Conservation (phyloP, 2,329 filamentous ascomycete genomes). For the Alternaria burnsii region DNA sequence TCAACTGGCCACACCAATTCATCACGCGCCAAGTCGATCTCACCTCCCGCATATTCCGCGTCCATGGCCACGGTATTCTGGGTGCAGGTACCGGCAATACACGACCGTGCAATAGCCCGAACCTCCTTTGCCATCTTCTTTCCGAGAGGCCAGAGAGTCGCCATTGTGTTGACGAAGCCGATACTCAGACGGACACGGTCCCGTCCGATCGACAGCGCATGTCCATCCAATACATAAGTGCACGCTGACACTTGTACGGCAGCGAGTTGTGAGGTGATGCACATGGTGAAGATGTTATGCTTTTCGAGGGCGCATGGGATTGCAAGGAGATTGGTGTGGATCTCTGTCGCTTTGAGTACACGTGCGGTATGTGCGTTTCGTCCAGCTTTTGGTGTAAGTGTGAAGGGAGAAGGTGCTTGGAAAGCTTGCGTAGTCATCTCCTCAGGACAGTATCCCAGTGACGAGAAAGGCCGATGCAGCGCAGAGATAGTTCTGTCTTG, state of each 20-base stretch:
- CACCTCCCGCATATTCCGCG: conserved; percentile 17
- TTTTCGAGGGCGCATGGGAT: conserved; percentile 74
- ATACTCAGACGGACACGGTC: conserved; percentile 82
- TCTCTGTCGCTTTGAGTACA: conserved; percentile 78
- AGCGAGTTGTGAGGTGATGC: conserved; percentile 40
- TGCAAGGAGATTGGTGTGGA: conserved; percentile 77
- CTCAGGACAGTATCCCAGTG: conserved; percentile 41
- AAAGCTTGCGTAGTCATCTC: conserved; percentile 62
- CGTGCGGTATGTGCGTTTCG: conserved; percentile 74
- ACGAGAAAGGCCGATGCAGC: conserved; percentile 54
- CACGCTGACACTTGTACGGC: conserved; percentile 69
- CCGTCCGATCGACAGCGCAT: conserved; percentile 70
- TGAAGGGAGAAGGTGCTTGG: conserved; percentile 60
- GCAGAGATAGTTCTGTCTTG: conserved; percentile 36
- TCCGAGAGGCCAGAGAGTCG: conserved; percentile 75
- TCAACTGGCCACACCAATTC: conserved; percentile 42
- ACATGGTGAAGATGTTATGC: conserved; percentile 62
- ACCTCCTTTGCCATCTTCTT: conserved; percentile 75
- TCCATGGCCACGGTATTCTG: conserved; percentile 20
- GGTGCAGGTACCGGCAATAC: conserved; percentile 51
- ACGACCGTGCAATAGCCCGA: conserved; percentile 75
- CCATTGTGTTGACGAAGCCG: conserved; percentile 73
- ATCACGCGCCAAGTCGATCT: conserved; percentile 41
- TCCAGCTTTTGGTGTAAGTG: conserved; percentile 57
- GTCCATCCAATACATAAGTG: conserved; percentile 54